Base-by-base conservation (phyloP, 2,329 filamentous ascomycete genomes). In the Fusarium transvaalense region DNA sequence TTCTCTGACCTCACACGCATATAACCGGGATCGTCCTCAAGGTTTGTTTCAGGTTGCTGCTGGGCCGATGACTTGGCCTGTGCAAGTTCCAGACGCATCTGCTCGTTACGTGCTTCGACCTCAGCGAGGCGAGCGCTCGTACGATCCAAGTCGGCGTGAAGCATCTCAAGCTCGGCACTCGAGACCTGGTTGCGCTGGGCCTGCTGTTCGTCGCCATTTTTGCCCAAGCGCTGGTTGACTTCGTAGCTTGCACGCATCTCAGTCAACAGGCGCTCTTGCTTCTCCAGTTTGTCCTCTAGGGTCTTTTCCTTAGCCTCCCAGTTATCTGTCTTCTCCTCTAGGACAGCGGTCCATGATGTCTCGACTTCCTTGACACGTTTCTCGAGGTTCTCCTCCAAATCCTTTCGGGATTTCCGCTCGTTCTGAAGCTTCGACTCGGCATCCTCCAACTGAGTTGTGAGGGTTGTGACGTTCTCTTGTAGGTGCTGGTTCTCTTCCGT, bases 181-280 rank as follows among this genome's bases (percentile, higher is more conserved):
- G 92, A 92, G 52, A 96, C 92, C 59, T 90, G 88, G 32, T 86
- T 88, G 27, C 86, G 85, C 29, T 84, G 84, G 23, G 86, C 86
- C 29, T 83, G 81, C 27, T 87, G 86, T 19, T 83, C 81, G 21
- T 91, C 89, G 34, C 91, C 91, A 15, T 89, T 88, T 71, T 90
- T 91, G 52, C 91, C 94, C 51, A 99, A 84, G 51, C 96, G 88
- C 78, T 98, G 94, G 45, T 93, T 96, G 56, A 99, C 96, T 79
- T 99, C 96, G 76, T 97, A 97, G 81, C 90, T 97, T 27, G 96
- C 96, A 81, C 97, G 98, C 76, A 98, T 89, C 78, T 99, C 97
- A 76, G 92, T 97, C 71, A 99, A 81, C 38, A 99, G 81, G 9
- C 94, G 89, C 48, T 99, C 96, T 77, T 99, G 95, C 73, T 91